A percentile compares a stretch with the other conserved stretches of the same genome.
phyloP scores from a whole-genome alignment of 1,139 yeast species.

The Magnusiomyces clavatus region DNA sequence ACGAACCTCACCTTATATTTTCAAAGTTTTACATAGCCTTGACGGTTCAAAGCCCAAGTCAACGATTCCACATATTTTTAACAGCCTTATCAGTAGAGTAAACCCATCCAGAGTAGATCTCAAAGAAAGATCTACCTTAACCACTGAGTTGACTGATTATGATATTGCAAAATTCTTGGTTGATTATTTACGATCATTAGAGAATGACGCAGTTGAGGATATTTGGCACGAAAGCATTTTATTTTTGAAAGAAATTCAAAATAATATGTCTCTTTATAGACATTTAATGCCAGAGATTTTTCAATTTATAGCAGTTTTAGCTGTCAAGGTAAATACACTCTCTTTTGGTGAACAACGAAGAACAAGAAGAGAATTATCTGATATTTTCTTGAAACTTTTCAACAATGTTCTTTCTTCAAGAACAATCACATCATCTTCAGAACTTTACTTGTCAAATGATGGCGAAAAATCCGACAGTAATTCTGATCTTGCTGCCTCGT shows the following conservation, averaged over 20 bases:
- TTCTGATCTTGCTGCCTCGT: conserved; percentile 12
- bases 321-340: conserved; percentile 48
- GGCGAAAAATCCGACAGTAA: conserved; percentile 12
- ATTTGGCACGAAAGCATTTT: conserved; percentile 52
- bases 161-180: conserved; percentile 47
- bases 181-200: conserved; percentile 55
- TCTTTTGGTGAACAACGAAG: conserved; percentile 57
- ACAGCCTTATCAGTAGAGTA: conserved; percentile 43
- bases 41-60: conserved; percentile 80
- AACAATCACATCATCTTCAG: conserved; percentile 13
- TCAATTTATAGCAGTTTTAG: conserved; percentile 43
- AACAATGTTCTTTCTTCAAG: conserved; percentile 35
- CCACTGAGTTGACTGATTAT: conserved; percentile 37
- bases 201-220: conserved; percentile 69
- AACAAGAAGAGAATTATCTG: conserved; percentile 58
- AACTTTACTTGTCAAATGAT: not conserved
- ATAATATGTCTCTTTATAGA: conserved; percentile 44
- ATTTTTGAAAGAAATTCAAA: conserved; percentile 52
- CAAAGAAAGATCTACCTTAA: conserved; percentile 37
- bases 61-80: conserved; percentile 61
- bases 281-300: conserved; percentile 46
- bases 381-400: conserved; percentile 50
- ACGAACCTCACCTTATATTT: conserved; percentile 25
- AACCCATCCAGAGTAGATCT: conserved; percentile 31
- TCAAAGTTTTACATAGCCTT: conserved; percentile 60